Conservation (phyloP, 2,329 filamentous ascomycete species). For the Hymenoscyphus albidus region DNA sequence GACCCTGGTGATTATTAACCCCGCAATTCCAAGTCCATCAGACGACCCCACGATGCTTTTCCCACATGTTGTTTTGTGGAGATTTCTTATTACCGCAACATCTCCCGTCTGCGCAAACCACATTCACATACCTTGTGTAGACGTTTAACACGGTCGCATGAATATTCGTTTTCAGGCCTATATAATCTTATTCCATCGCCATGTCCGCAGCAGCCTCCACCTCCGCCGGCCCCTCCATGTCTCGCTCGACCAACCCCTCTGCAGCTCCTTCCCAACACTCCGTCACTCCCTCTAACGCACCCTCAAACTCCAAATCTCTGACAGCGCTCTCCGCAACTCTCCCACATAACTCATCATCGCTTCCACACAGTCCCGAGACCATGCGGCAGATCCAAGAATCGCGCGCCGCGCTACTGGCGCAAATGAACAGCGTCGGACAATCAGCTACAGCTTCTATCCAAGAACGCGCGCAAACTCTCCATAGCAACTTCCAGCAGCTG, state of each 20-base stretch:
- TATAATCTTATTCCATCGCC: not conserved
- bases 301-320: conserved; percentile 5
- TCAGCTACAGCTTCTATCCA: conserved; percentile 66
- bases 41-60: conserved; percentile 14
- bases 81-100: not conserved
- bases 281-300: conserved; percentile 4
- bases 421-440: conserved; percentile 53
- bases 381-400: conserved; percentile 48
- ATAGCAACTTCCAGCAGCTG: conserved; percentile 64
- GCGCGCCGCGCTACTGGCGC: conserved; percentile 55
- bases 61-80: not conserved
- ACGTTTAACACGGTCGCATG: not conserved
- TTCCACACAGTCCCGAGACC: conserved; percentile 27
- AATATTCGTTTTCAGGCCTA: not conserved
- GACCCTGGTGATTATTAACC: conserved; percentile 16
- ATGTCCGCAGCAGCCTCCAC: conserved; percentile 13
- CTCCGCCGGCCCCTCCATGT: not conserved
- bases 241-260: conserved; percentile 4
- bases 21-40: conserved; percentile 14
- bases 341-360: conserved; percentile 10
- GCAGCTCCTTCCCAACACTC: conserved; percentile 10
- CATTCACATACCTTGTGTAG: not conserved
- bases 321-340: conserved; percentile 6
- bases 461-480: conserved; percentile 64
- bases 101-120: not conserved